phyloP scores from a whole-genome alignment of 805 yeast species.

The Wickerhamiella allomyrinae region DNA sequence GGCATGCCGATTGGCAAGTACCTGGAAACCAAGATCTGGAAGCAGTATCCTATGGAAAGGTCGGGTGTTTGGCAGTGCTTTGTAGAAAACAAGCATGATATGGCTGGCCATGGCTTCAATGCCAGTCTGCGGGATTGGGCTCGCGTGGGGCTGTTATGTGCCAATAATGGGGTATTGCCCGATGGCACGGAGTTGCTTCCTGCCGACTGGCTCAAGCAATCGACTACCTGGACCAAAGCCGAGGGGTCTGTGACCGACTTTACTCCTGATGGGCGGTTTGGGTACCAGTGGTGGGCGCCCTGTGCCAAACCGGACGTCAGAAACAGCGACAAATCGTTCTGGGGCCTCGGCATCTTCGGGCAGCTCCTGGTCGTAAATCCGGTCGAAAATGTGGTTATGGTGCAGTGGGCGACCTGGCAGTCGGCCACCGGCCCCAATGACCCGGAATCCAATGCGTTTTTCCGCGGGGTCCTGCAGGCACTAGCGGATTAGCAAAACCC shows the following conservation, averaged over 20 bases:
- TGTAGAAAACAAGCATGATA: background rate
- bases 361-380: background rate
- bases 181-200: background rate
- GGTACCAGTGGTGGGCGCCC: constrained; percentile 1
- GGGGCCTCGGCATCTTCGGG: background rate
- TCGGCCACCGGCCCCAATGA: background rate
- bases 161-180: background rate
- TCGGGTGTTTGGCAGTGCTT: background rate
- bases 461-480: background rate
- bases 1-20: background rate
- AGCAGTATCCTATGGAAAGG: background rate
- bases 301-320: background rate
- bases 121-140: background rate
- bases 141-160: background rate
- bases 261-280: background rate
- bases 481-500: background rate
- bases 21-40: background rate
- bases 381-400: background rate
- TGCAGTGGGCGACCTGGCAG: background rate
- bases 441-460: background rate
- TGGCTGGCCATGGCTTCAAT: constrained; percentile 1
- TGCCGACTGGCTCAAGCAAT: background rate
- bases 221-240: background rate
- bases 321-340: background rate
- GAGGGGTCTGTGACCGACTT: background rate